Base-by-base conservation (phyloP, 805 yeast genomes). In the Pichia insulana region DNA sequence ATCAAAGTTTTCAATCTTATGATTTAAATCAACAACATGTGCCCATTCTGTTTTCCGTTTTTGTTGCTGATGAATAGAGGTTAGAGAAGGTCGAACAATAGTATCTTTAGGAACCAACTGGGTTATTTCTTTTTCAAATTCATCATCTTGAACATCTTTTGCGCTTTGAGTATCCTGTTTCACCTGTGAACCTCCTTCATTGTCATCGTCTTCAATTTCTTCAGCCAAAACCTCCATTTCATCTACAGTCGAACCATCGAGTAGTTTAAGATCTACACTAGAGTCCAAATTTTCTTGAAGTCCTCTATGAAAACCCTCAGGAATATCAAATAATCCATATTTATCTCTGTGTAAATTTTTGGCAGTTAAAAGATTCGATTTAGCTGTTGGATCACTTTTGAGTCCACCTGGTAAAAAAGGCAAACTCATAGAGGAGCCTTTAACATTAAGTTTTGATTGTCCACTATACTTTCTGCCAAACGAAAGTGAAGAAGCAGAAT, bases 391-490 rank as follows among this genome's bases (percentile, higher is more conserved):
- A 8, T 45, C 13, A 28, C 31, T 28, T 28, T 28, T 35, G 6
- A 39, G 43, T 2, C 97, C 97, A 50, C 98, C 97, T 0, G 98
- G 98, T 44, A 82, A 80, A 57, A 92, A 92, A 0, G 98, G 98
- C 54, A 90, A 63, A 53, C 74, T 83, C 16, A 78, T 73, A 0
- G 94, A 70, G 3, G 77, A 69, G 0, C 97, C 97, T 37, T 70
- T 67, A 3, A 86, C 63, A 2, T 79, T 66, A n/a, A 43, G 27
- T 33, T 77, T 81, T n/a, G 67, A 67, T 49, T 75, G 76, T 7
- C 82, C 69, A 13, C 79, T 76, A 48, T 78, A 73, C 41, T 78
- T 73, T 48, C 98, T 70, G 26, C 74, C 77, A 44, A 88, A 58
- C 1, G 95, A 81, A 36, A 88, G 65, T 0, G 95, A 83, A 46